Evolutionary conservation across 768 basidiomycete genomes (phyloP), one percentile per base, ranked within the genome.

Genomic region (Termitomyces sp.): DNA sequence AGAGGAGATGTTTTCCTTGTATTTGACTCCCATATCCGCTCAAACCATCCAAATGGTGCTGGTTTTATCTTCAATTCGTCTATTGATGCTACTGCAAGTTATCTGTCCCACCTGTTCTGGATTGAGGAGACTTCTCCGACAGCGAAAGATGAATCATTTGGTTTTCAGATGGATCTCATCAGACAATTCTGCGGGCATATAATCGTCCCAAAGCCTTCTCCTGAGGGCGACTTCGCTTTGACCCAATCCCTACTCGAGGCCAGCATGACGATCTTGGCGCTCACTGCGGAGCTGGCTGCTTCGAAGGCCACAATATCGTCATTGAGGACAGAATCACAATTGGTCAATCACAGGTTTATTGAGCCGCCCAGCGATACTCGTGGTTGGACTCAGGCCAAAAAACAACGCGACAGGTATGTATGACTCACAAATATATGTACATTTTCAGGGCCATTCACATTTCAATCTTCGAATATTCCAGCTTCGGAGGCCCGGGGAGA

Each of bases 21-120:
- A 42, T 88, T 88, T 57, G 86, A 88, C 68, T 85, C 86, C 3
- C 86, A 88, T 63, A 77, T 83, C 5, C 76, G 87, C 11, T 76
- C 81, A 0, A 75, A 73, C 19, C 79, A 86, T 60, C 81, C 85
- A 0, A 58, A 75, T 30, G 87, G 88, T 6, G 79, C 85, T 2
- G 86, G 81, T 0, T 76, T 86, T 51, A 77, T 80, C 37, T 69
- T 87, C 58, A 80, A 74, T 61, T 68, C 74, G 1, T 81, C 77
- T 5, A 54, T 80, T 7, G 73, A 76, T 21, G 66, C 60, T 5
- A 72, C 79, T 1, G 79, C 81, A 3, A 49, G 61, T 16, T 76
- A 78, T 48, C 71, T 87, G 47, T 67, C 72, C 19, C 63, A 73
- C 0, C 73, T 85, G 37, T 69, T 88, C 34, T 74, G 75, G 7